phyloP scores from a whole-genome alignment of 2,329 filamentous ascomycete genomes.

The Hypomyces perniciosus region DNA sequence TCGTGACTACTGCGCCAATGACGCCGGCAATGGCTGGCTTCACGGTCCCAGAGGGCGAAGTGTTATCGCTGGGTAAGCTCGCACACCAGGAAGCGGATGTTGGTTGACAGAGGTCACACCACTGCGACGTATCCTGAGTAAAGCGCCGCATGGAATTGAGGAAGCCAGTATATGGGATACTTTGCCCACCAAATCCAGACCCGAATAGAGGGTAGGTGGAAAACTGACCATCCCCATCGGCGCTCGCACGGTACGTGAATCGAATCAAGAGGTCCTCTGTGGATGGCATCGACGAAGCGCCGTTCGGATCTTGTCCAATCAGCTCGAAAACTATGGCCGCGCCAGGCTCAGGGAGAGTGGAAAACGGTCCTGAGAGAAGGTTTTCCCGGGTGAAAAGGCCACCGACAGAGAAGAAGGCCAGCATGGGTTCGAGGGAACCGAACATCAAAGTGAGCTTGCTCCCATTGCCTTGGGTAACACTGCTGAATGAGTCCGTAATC shows the following conservation, averaged over 20 bases:
- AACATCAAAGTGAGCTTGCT: constrained; percentile 49
- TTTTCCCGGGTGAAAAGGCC: constrained; percentile 45
- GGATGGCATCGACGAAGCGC: constrained; percentile 18
- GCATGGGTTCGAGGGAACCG: constrained; percentile 48
- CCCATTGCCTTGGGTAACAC: constrained; percentile 34
- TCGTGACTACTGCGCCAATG: constrained; percentile 38
- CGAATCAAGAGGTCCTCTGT: constrained; percentile 43
- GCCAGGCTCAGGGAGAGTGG: constrained; percentile 58
- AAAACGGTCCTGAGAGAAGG: constrained; percentile 35
- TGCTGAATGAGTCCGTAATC: constrained; percentile 38
- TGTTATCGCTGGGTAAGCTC: background rate
- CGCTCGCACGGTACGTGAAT: constrained; percentile 50
- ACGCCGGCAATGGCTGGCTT: constrained; percentile 38
- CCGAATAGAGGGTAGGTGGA: constrained; percentile 36
- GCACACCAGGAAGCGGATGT: constrained; percentile 34
- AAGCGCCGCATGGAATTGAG: constrained; percentile 29
- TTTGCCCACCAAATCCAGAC: constrained; percentile 25
- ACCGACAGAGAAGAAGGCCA: constrained; percentile 49
- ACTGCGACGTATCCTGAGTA: constrained; percentile 29
- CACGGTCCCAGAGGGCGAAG: constrained; percentile 13
- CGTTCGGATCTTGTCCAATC: constrained; percentile 24
- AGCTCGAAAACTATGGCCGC: constrained; percentile 71
- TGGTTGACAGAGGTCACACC: constrained; percentile 40
- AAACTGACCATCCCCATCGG: constrained; percentile 31
- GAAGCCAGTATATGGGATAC: constrained; percentile 36